These are phyloP conservation scores for Suillus decipiens DNA, from an alignment of 768 basidiomycete species.

Conservation along the genomic window DNA sequence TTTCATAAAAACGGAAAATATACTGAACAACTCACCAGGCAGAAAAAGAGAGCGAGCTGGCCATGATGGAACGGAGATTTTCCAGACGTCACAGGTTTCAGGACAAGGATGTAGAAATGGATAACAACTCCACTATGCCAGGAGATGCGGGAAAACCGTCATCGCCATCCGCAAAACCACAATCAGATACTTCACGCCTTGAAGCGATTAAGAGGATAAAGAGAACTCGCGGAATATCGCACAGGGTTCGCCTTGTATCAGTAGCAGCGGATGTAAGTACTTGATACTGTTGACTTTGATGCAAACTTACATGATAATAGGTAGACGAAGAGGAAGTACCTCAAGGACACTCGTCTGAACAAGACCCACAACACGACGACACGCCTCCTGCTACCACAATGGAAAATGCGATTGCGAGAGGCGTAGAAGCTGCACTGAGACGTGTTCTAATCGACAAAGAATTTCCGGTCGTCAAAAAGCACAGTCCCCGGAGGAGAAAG, in stretches of 20 bases:
- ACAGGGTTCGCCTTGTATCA: slow-evolving; percentile 2
- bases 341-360: no score
- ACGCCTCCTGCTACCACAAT: no score
- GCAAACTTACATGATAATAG: no score
- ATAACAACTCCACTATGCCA: not conserved
- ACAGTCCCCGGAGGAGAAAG: no score
- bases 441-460: no score
- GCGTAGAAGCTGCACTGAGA: no score
- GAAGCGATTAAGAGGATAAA: slow-evolving; percentile 12
- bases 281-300: not conserved
- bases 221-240: slow-evolving; percentile 6
- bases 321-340: no score
- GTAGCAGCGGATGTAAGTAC: slow-evolving; percentile 1
- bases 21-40: not conserved
- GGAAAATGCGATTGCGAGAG: no score
- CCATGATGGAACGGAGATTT: not conserved
- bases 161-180: not conserved
- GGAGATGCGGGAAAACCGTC: not conserved
- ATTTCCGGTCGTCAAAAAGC: no score
- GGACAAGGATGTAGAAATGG: not conserved
- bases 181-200: not conserved
- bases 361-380: no score
- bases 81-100: not conserved
- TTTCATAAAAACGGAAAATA: not conserved
- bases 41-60: not conserved